These are phyloP conservation scores for Naganishia kalamii DNA, from an alignment of 768 basidiomycete species.

Conservation along the genomic window DNA sequence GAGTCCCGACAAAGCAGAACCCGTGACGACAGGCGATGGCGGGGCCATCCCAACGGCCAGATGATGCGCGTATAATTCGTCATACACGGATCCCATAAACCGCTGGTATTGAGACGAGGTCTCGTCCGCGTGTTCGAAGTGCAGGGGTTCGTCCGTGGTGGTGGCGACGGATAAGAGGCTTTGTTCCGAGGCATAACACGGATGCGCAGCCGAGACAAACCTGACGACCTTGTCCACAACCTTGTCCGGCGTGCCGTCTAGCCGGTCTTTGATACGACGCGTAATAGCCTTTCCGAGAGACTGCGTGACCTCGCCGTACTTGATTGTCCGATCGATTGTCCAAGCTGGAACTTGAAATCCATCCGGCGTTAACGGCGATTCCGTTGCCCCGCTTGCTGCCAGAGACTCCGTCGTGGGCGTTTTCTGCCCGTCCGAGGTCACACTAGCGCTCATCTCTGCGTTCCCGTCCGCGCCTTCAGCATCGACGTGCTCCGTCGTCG, in stretches of 20 bases:
- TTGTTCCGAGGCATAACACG: background rate
- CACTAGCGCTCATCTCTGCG: background rate
- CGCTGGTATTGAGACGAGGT: constrained; percentile 58
- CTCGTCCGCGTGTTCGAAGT: constrained; percentile 45
- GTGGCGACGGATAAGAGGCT: constrained; percentile 2
- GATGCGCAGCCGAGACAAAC: constrained; percentile 29
- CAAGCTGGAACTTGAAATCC: constrained; percentile 41
- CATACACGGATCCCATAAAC: constrained; percentile 63
- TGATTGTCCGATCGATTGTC: constrained; percentile 39
- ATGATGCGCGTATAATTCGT: constrained; percentile 52
- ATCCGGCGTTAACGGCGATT: constrained; percentile 46
- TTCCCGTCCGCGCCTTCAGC: background rate
- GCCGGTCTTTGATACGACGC: constrained; percentile 31
- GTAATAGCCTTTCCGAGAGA: constrained; percentile 38
- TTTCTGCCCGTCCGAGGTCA: background rate
- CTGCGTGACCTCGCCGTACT: constrained; percentile 40
- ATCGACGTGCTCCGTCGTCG: background rate
- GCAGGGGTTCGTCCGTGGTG: constrained; percentile 20
- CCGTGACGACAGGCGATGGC: constrained; percentile 43
- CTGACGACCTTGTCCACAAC: constrained; percentile 35
- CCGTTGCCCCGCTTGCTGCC: background rate
- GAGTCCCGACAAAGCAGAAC: constrained; percentile 9
- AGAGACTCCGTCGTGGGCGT: background rate
- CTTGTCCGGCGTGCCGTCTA: constrained; percentile 39
- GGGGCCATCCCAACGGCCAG: constrained; percentile 39